phyloP scores from a whole-genome alignment of 768 basidiomycete species.

The Mycena epipterygia region DNA sequence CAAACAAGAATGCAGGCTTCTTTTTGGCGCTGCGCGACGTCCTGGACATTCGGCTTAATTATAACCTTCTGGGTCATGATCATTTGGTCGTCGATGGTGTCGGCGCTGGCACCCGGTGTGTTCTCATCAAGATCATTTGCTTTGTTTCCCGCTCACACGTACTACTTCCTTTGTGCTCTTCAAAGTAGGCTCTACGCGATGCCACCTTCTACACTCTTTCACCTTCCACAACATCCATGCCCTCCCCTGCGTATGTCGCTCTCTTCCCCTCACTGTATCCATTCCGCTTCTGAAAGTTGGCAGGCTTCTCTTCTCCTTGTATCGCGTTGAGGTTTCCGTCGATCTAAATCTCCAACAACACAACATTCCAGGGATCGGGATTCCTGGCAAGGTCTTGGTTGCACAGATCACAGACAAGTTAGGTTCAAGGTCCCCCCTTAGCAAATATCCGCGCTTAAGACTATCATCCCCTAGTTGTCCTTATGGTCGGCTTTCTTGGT shows the following conservation, averaged over 20 bases:
- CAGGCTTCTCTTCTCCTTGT: conserved; percentile 9
- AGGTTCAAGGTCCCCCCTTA: neutral
- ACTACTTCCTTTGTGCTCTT: no score
- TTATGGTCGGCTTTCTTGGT: conserved; percentile 7
- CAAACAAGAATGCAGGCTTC: no score
- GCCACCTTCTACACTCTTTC: neutral
- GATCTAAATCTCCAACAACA: neutral
- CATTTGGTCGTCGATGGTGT: no score
- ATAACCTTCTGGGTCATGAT: no score
- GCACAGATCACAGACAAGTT: conserved; percentile 1
- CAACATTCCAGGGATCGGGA: conserved; percentile 4
- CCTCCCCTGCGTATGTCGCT: neutral
- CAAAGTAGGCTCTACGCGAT: neutral
- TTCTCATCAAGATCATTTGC: no score
- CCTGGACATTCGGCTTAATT: no score
- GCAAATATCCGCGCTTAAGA: neutral
- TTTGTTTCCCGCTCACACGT: no score
- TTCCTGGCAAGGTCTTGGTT: conserved; percentile 4
- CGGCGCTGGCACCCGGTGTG: no score
- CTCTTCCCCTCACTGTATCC: neutral
- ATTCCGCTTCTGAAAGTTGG: neutral
- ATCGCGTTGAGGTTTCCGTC: neutral
- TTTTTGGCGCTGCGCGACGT: no score
- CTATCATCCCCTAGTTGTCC: neutral
- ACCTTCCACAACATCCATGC: neutral